Percentiles rank a stretch among this genome's conserved stretches.
phyloP scores from a whole-genome alignment of 352 stramenopile genomes.

The Phytopythium boreale region DNA sequence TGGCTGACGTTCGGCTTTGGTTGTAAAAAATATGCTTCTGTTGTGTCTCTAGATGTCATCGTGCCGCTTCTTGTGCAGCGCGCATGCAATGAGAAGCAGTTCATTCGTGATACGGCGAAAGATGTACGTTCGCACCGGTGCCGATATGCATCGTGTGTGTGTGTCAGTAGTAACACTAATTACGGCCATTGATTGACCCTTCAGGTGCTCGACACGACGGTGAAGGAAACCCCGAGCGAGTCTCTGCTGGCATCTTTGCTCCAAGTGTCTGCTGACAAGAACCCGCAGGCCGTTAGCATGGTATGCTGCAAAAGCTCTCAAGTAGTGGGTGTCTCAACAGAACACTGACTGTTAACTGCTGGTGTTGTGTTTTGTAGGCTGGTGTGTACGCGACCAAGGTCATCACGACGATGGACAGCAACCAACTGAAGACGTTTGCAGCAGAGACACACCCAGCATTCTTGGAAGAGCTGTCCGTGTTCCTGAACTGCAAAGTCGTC shows the following conservation, averaged over 20 bases:
- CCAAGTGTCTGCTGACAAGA: slow-evolving; percentile 34
- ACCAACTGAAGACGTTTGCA: slow-evolving; percentile 36
- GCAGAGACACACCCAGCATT: slow-evolving; percentile 40
- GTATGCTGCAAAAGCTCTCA: slow-evolving; percentile 17
- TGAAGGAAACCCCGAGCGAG: slow-evolving; percentile 24
- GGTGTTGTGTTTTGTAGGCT: slow-evolving; percentile 15
- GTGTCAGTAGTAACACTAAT: background rate
- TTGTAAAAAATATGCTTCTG: background rate
- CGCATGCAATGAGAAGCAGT: slow-evolving; percentile 68
- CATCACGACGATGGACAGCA: slow-evolving; percentile 40
- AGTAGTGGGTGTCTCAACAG: background rate
- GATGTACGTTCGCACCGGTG: slow-evolving; percentile 11
- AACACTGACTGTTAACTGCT: background rate
- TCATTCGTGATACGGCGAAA: slow-evolving; percentile 57
- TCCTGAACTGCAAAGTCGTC: slow-evolving; percentile 69
- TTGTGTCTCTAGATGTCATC: slow-evolving; percentile 20
- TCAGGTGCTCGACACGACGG: slow-evolving; percentile 41
- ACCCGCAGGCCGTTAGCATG: slow-evolving; percentile 44
- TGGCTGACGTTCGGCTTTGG: slow-evolving; percentile 3
- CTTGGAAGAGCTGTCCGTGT: slow-evolving; percentile 46
- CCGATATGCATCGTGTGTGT: background rate
- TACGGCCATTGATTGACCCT: background rate
- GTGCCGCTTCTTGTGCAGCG: slow-evolving; percentile 53
- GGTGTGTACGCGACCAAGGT: slow-evolving; percentile 54
- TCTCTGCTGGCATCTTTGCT: slow-evolving; percentile 31